Percentiles rank a stretch among this genome's conserved stretches.
Conservation (phyloP, 805 yeast genomes). For the Zygosaccharomyces rouxii region DNA sequence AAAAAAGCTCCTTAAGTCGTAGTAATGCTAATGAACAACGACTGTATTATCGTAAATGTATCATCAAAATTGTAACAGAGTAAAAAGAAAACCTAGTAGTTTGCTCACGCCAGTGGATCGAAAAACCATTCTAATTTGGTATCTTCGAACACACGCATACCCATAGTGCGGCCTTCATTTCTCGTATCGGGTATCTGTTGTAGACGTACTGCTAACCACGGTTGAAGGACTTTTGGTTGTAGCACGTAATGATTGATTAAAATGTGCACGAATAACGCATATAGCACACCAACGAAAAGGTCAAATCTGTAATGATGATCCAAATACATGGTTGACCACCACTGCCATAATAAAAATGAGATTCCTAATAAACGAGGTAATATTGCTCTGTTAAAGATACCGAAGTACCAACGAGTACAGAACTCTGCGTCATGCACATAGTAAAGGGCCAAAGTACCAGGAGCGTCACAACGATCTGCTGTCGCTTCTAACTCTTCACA, state of each 20-base stretch:
- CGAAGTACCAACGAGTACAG: conserved; percentile 23
- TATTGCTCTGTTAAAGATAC: conserved; percentile 24
- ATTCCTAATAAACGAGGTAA: conserved; percentile 36
- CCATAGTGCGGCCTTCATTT: conserved; percentile 47
- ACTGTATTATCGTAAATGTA: neutral
- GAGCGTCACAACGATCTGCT: neutral
- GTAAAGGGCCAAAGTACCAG: conserved; percentile 10
- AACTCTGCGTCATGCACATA: conserved; percentile 15
- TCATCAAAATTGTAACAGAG: neutral
- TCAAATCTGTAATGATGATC: conserved; percentile 72
- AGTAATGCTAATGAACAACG: neutral
- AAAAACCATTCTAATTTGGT: conserved; percentile 48
- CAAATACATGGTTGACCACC: conserved; percentile 73
- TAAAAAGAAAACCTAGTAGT: neutral
- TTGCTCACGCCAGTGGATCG: conserved; percentile 44
- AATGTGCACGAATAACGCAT: conserved; percentile 45
- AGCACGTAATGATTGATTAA: conserved; percentile 38
- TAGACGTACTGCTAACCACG: conserved; percentile 29
- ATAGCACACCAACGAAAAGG: conserved; percentile 50
- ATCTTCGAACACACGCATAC: conserved; percentile 59
- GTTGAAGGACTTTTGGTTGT: conserved; percentile 35
- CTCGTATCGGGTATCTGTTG: conserved; percentile 40
- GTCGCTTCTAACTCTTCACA: neutral
- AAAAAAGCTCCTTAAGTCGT: neutral
- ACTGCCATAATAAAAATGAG: conserved; percentile 49